Conservation (phyloP, 441 rosid genomes). For the Hypseocharis bilobata region DNA sequence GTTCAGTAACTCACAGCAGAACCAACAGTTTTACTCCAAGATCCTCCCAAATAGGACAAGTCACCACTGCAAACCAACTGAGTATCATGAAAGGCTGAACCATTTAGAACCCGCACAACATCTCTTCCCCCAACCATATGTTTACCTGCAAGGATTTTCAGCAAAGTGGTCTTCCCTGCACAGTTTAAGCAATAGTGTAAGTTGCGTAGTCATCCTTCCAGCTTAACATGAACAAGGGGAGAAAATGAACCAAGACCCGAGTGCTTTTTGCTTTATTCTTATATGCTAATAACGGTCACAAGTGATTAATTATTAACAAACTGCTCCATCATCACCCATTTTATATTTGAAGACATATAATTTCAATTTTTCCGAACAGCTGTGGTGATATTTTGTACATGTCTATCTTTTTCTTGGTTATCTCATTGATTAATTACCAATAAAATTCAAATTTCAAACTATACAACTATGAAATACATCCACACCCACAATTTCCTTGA, state of each 20-base stretch:
- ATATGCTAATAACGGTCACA: background rate
- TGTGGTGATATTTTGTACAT: background rate
- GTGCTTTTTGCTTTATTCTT: background rate
- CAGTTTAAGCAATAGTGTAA: background rate
- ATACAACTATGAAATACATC: background rate
- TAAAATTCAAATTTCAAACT: background rate
- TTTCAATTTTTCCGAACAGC: background rate
- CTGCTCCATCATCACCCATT: background rate
- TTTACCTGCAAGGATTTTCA: constrained; percentile 63
- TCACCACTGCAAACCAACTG: constrained; percentile 58
- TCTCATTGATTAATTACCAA: background rate
- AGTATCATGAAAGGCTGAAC: constrained; percentile 68
- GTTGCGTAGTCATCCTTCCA: background rate
- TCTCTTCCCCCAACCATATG: constrained; percentile 68
- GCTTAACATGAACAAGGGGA: background rate
- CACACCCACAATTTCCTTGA: background rate
- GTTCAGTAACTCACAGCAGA: constrained; percentile 50
- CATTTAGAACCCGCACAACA: constrained; percentile 44
- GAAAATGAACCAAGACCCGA: background rate
- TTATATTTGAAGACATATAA: background rate
- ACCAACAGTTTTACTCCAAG: constrained; percentile 72
- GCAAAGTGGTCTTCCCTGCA: constrained; percentile 59
- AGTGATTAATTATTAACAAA: background rate
- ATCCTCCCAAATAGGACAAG: constrained; percentile 63
- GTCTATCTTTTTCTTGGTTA: background rate